Evolutionary conservation across 495 filamentous ascomycete species (phyloP).

Genomic region (Tuber aestivum): DNA sequence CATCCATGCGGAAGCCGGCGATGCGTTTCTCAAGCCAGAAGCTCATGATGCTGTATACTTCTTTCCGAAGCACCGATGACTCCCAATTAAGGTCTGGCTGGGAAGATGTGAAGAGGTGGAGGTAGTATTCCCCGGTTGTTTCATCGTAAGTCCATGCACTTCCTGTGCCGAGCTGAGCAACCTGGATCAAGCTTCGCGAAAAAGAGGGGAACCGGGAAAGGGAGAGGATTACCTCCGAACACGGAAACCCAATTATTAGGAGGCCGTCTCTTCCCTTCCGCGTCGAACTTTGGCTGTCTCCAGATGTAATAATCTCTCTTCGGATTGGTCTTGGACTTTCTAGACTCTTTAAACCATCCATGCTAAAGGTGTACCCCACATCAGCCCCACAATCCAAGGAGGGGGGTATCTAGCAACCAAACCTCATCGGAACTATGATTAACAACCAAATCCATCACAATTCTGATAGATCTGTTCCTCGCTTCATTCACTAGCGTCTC

Average conservation of each 20-base stretch:
- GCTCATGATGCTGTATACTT: conserved; percentile 61
- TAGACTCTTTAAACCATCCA: conserved; percentile 66
- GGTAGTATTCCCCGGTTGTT: conserved; percentile 60
- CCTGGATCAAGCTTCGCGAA: background rate
- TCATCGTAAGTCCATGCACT: conserved; percentile 64
- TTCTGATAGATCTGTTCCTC: conserved; percentile 57
- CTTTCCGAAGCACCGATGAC: conserved; percentile 54
- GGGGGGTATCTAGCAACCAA: conserved; percentile 2
- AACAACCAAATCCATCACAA: conserved; percentile 68
- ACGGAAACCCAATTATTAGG: conserved; percentile 65
- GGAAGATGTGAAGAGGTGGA: conserved; percentile 59
- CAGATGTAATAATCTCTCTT: conserved; percentile 73
- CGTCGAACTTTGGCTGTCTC: conserved; percentile 56
- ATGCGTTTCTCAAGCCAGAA: conserved; percentile 68
- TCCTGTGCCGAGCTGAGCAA: conserved; percentile 40
- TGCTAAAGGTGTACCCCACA: conserved; percentile 46
- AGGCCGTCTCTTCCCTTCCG: conserved; percentile 56
- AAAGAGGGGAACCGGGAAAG: background rate
- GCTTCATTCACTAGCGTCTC: conserved; percentile 57
- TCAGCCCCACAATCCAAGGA: background rate
- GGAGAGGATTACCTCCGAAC: conserved; percentile 50
- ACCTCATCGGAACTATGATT: conserved; percentile 68
- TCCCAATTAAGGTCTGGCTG: conserved; percentile 78
- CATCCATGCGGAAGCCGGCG: conserved; percentile 65
- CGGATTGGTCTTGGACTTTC: conserved; percentile 54